Percentiles rank a stretch among this genome's conserved stretches.
Conservation (phyloP, 768 basidiomycete species). For the Rhizopogon roseolus region DNA sequence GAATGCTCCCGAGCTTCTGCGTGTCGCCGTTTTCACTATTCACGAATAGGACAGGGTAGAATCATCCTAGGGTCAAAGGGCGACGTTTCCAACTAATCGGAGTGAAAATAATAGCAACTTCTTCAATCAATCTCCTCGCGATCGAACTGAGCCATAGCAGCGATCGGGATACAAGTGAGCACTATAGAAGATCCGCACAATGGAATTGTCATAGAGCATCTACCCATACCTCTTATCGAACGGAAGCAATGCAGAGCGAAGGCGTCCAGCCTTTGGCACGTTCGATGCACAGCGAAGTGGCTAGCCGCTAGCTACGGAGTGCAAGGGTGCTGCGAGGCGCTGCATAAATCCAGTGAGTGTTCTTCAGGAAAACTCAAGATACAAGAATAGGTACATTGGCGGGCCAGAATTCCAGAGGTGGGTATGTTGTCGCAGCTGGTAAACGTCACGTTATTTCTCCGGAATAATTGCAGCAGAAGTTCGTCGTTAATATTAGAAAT, state of each 20-base stretch:
- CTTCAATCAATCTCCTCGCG: not conserved
- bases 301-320: not conserved
- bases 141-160: not conserved
- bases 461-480: no score
- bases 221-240: not conserved
- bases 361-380: not conserved
- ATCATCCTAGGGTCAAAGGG: not conserved
- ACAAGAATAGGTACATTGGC: not conserved
- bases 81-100: not conserved
- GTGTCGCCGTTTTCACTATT: not conserved
- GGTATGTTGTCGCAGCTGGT: not conserved
- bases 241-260: not conserved
- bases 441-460: no score
- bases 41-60: not conserved
- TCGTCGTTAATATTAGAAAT: no score
- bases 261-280: not conserved
- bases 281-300: not conserved
- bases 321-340: not conserved
- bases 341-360: not conserved
- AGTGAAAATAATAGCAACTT: not conserved
- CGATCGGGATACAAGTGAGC: not conserved
- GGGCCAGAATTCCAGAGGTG: not conserved
- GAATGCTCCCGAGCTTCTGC: not conserved
- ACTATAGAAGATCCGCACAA: not conserved
- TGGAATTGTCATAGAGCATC: not conserved